Evolutionary conservation across 139 green algal genomes (phyloP), one percentile per base, ranked within the genome.

Genomic region (Chlamydomonas sp.): DNA sequence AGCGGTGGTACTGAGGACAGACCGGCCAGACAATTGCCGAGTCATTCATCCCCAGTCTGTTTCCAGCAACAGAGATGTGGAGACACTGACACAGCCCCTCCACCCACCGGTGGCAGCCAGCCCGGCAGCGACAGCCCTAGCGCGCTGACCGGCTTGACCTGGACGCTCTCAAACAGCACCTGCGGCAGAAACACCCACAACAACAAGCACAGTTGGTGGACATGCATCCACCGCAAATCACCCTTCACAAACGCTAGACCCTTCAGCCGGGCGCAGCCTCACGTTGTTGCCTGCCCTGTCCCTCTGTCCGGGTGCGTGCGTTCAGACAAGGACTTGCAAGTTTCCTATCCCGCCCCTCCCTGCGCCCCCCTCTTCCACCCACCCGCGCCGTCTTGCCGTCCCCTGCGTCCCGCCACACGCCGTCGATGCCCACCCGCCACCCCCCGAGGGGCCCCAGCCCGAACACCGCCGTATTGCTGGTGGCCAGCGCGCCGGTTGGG

Each of bases 101-200:
- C 14, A 80, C 86, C 18, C 75, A 90, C 90, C 86, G 87, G 77
- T 15, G 90, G 85, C n/a, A 87, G 72, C 85, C 85, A 90, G 7
- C 20, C 9, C 7, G 85, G 90, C 61, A 85, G 49, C 0, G 63
- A 63, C 10, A 87, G 82, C 2, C 85, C 90, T 85, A 90, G 63
- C 58, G 89, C 62, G 1, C 76, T 49, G 14, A 89, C 90, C 14
- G 86, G 85, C 77, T 89, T 78, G 5, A 90, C 69, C 4, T 62
- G 85, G 64, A 90, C 77, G 14, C 77, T 79, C 63, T 92, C 90
- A 78, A 92, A 92, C 69, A 89, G 77, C 2, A 92, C 86, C 84
- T 88, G 84, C 57, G 81, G 81, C 12, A 18, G 18, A 71, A 71
- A 71, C 66, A 10, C 66, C 10, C 66, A 71, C 10, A 10, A 14